Evolutionary conservation across 2,329 filamentous ascomycete species (phyloP), one percentile per base, ranked within the genome.

Genomic region (Zymoseptoria passerinii): DNA sequence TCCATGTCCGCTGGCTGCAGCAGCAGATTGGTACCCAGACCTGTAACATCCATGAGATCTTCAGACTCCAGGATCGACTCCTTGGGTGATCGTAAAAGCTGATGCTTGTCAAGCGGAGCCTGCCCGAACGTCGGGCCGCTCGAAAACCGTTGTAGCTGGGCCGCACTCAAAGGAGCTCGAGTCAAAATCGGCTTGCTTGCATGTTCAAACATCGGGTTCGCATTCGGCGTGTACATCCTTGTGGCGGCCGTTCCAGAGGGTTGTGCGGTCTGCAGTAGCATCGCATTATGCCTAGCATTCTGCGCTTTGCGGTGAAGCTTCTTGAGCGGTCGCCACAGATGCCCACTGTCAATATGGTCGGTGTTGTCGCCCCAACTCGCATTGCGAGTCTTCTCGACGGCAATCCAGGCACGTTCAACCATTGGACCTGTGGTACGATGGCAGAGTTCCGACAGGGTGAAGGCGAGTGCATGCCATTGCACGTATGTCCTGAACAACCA

Each of bases 401-500:
- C 81, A 23, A 72, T 69, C 83, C 83, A 86, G 3, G 83, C 83
- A 27, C 83, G 76, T 55, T 86, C 82, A 0, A 84, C 82, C 0
- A 81, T 71, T 20, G 80, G 79, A 23, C 83, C 82, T 28, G 75
- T 76, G 5, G 81, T 81, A 23, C 81, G 78, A 13, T 80, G 75
- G 63, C 82, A 84, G 0, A 86, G 74, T 63, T 86, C 82, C 1
- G 81, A 80, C 7, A 86, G 74, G 3, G 85, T 76, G 65, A 84
- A 85, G 0, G 83, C 83, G 44, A 86, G 76, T 2, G 82, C 81
- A 66, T 85, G 83, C 83, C 83, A 87, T 66, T 86, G 84, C 64
- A 84, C 80, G 58, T 86, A 84, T 1, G 82, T 85, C 20, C 77
- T 75, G 73, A 85, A 85, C 0, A 86, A 75, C 84, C 84, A 87